phyloP scores from a whole-genome alignment of 2,329 filamentous ascomycete genomes.

The Claviceps capensis region DNA sequence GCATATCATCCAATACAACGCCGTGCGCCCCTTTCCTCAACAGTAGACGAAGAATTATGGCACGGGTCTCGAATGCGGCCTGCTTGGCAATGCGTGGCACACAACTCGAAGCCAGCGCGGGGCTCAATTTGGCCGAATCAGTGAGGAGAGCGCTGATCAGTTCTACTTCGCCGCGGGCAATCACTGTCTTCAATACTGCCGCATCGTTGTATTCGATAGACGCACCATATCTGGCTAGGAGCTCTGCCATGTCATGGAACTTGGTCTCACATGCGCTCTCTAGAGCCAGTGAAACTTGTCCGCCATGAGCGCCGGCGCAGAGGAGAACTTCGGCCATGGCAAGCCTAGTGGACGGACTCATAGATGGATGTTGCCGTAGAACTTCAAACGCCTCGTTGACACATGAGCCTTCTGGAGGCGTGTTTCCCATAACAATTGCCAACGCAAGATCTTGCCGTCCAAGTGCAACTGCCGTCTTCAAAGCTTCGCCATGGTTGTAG shows the following conservation, averaged over 20 bases:
- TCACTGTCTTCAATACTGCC: slow-evolving; percentile 32
- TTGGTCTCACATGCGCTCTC: slow-evolving; percentile 33
- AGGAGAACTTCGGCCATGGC: slow-evolving; percentile 41
- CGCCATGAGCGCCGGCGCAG: slow-evolving; percentile 42
- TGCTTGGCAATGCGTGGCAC: slow-evolving; percentile 34
- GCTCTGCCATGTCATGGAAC: slow-evolving; percentile 39
- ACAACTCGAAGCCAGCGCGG: slow-evolving; percentile 35
- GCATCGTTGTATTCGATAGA: slow-evolving; percentile 41
- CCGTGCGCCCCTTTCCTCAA: slow-evolving; percentile 38
- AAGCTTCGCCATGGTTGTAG: slow-evolving; percentile 35
- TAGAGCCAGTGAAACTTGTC: slow-evolving; percentile 33
- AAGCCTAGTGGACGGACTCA: slow-evolving; percentile 35
- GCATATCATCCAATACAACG: slow-evolving; percentile 29
- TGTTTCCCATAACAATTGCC: slow-evolving; percentile 38
- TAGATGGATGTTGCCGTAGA: slow-evolving; percentile 30
- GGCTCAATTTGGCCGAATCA: slow-evolving; percentile 28
- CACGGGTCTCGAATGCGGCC: slow-evolving; percentile 29
- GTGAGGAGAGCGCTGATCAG: slow-evolving; percentile 34
- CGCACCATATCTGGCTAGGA: slow-evolving; percentile 40
- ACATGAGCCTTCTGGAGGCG: slow-evolving; percentile 32
- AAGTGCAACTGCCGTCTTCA: slow-evolving; percentile 34
- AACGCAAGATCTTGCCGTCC: slow-evolving; percentile 40
- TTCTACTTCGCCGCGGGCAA: slow-evolving; percentile 29
- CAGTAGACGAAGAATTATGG: slow-evolving; percentile 29
- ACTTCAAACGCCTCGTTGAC: slow-evolving; percentile 37